phyloP scores from a whole-genome alignment of 345 rosid genomes.

The Euphorbia tirucalli region DNA sequence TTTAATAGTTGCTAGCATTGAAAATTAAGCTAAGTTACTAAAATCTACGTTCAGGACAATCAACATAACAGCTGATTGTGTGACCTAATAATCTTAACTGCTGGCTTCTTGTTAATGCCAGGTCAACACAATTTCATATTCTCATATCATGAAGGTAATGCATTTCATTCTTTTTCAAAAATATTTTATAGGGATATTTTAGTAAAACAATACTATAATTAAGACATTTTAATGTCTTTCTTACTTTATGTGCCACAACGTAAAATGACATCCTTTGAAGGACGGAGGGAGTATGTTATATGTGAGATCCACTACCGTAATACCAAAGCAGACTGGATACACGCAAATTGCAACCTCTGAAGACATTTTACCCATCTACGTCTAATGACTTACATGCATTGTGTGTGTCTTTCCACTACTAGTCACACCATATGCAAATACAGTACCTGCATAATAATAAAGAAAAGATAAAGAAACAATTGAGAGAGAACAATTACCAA shows the following conservation, averaged over 20 bases:
- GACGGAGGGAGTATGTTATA: too few species aligned
- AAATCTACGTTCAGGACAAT: background rate
- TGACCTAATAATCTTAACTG: background rate
- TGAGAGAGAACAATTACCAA: background rate
- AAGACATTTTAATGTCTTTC: too few species aligned
- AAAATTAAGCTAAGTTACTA: slow-evolving; percentile 6
- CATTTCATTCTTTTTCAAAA: too few species aligned
- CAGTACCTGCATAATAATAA: slow-evolving; percentile 68
- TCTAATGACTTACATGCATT: slow-evolving; percentile 78
- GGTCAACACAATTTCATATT: background rate
- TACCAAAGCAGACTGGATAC: background rate
- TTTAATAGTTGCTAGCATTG: background rate
- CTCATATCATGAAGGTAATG: background rate
- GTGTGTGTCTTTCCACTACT: slow-evolving; percentile 99
- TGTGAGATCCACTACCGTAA: background rate
- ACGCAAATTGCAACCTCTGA: background rate
- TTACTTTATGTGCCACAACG: too few species aligned
- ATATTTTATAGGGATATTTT: too few species aligned
- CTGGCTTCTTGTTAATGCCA: background rate
- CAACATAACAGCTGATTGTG: background rate
- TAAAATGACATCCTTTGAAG: too few species aligned
- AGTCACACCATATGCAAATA: slow-evolving; percentile 99
- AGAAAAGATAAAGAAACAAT: background rate
- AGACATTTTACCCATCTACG: slow-evolving; percentile 1
- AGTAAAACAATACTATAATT: too few species aligned